Base-by-base conservation (phyloP, 2,329 filamentous ascomycete genomes). In the Diaporthe batatas region DNA sequence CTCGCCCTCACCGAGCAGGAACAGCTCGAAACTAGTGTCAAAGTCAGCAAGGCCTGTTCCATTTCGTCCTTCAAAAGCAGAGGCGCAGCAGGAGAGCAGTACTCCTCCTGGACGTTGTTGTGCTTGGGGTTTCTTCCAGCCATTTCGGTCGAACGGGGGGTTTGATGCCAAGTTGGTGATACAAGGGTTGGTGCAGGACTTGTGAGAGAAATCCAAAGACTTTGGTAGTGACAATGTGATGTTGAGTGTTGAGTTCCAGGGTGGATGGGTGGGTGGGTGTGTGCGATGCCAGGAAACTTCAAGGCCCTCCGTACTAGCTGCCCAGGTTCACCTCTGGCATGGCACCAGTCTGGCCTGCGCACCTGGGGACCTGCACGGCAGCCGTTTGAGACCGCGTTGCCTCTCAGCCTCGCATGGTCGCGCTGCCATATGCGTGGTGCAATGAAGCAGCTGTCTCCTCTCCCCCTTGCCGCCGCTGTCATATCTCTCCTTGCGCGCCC, bases 1-100 rank as follows among this genome's bases (percentile, higher is more conserved):
- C 88, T 99, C 94, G 75, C 92, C 95, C 64, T 95, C 93, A 53
- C 84, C 90, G 74, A 98, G 92, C 76, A 98, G 85, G 85, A 98
- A 98, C 64, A 97, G 90, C 87, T 98, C 96, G 86, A 97, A 97
- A 80, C 96, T 98, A 72, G 16, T 34, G 49, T 8, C 3, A 36
- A 68, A 73, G 77, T 79, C 70, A 78, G 75, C 70, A 68, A 67
- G 42, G 16, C 42, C 34, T 6, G 29, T 8, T 29, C 14, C 53
- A n/a, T 25, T 36, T 10, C n/a, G 42, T 11, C 2, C 53, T n/a
- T 12, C 8, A 16, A 7, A 29, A 29, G 49, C 49, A 39, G 44
- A 47, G 11, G 47, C 21, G 34, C 67, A 32, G 49, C 36, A 49
- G 67, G 42, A 21, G 57, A 57, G 25, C 29, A 59, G 55, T 78